phyloP scores from a whole-genome alignment of 805 yeast genomes.

The Helenozyma baotianmanensis region DNA sequence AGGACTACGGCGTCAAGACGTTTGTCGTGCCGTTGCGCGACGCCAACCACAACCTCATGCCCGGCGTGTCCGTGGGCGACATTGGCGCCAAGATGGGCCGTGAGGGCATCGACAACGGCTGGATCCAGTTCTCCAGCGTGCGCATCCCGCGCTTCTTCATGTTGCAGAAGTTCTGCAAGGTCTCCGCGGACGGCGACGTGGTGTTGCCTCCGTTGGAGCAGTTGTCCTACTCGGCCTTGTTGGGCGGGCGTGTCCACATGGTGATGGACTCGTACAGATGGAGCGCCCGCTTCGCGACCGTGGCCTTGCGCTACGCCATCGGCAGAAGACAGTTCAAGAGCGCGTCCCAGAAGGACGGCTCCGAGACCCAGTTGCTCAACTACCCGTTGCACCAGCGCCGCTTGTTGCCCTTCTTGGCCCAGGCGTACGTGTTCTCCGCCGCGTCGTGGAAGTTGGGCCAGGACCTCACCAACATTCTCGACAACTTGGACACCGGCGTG shows the following conservation, averaged over 20 bases:
- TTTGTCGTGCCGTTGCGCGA: constrained; percentile 20
- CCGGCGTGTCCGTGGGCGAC: constrained; percentile 19
- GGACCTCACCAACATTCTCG: constrained; percentile 9
- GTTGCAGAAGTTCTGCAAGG: constrained; percentile 18
- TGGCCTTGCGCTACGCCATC: constrained; percentile 19
- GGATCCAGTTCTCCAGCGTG: constrained; percentile 20
- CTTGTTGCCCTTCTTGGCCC: constrained; percentile 18
- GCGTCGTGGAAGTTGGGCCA: constrained; percentile 16
- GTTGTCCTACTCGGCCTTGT: constrained; percentile 17
- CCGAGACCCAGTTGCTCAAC: constrained; percentile 20
- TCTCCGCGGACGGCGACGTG: constrained; percentile 16
- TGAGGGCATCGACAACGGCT: constrained; percentile 20
- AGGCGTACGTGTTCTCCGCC: constrained; percentile 16
- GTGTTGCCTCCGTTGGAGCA: constrained; percentile 17
- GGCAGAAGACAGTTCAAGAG: constrained; percentile 19
- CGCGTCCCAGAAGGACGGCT: constrained; percentile 17
- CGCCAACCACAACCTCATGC: constrained; percentile 16
- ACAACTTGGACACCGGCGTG: constrained; percentile 14
- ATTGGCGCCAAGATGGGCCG: constrained; percentile 22
- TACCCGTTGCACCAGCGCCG: constrained; percentile 20
- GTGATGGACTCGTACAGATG: constrained; percentile 20
- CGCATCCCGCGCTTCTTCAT: constrained; percentile 19
- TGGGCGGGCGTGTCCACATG: constrained; percentile 19
- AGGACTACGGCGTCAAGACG: constrained; percentile 20
- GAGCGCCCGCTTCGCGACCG: constrained; percentile 15